These are phyloP conservation scores for Arabis hirsuta DNA, from an alignment of 345 rosid species.

Conservation along the genomic window DNA sequence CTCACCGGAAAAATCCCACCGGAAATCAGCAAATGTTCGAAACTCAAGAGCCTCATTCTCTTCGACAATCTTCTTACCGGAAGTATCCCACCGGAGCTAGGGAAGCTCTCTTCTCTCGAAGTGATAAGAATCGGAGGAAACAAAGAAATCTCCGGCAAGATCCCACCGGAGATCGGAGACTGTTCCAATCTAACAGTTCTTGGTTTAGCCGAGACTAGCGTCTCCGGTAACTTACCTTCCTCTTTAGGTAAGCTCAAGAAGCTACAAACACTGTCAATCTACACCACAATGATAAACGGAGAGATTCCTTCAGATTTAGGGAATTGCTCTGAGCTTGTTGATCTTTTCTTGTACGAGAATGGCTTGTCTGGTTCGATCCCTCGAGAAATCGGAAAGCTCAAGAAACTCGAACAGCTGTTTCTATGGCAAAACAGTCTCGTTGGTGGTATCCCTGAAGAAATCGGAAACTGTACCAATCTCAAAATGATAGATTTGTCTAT, in stretches of 20 bases:
- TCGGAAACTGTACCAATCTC: slow-evolving; percentile 78
- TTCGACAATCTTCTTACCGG: slow-evolving; percentile 74
- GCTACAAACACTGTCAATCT: slow-evolving; percentile 72
- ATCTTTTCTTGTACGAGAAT: slow-evolving; percentile 78
- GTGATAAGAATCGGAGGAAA: slow-evolving; percentile 85
- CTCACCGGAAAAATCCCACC: slow-evolving; percentile 82
- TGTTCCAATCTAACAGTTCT: slow-evolving; percentile 74
- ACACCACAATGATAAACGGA: slow-evolving; percentile 82
- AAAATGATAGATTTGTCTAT: slow-evolving; percentile 76
- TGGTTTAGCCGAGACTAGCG: slow-evolving; percentile 77
- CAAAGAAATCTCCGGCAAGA: slow-evolving; percentile 65
- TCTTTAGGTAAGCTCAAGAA: slow-evolving; percentile 72
- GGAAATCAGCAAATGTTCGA: slow-evolving; percentile 56
- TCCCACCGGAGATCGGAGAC: slow-evolving; percentile 79
- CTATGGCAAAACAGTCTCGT: slow-evolving; percentile 82
- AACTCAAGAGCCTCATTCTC: slow-evolving; percentile 58
- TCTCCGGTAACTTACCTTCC: slow-evolving; percentile 75
- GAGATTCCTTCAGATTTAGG: slow-evolving; percentile 83
- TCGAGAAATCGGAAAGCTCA: slow-evolving; percentile 64
- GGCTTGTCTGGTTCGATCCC: slow-evolving; percentile 86
- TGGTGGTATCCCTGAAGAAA: slow-evolving; percentile 83
- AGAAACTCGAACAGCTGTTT: slow-evolving; percentile 68
- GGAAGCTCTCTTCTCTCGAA: slow-evolving; percentile 63
- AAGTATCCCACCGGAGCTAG: slow-evolving; percentile 72
- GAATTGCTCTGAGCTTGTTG: slow-evolving; percentile 84